Evolutionary conservation across 768 basidiomycete species (phyloP), one percentile per base, ranked within the genome.

Genomic region (Fibroporia radiculosa): DNA sequence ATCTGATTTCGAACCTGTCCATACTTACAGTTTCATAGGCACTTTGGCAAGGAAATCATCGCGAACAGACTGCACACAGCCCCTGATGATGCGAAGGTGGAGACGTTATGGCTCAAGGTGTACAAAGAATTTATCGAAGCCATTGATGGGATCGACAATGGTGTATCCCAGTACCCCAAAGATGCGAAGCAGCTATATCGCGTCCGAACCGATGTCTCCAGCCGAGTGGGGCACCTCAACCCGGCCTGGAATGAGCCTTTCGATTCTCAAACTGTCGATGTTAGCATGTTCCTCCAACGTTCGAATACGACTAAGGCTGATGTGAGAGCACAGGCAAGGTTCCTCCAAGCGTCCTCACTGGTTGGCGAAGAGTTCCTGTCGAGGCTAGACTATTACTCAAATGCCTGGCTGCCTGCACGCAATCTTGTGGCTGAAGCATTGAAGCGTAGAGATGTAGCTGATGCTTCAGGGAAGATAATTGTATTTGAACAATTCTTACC

Each of bases 71-170:
- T 76, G 12, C 68, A 77, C 23, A 56, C 80, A 13, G 55, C 74
- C 6, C 48, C 55, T 5, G 70, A 77, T 6, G 78, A 91, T 55
- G 64, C 75, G 14, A 84, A 77, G 46, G 78, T 93, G 33, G 69
- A 79, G 44, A 72, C 69, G 10, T 67, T 98, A 6, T 97, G 88
- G 87, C 64, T 93, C 56, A 93, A 92, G 61, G 46, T 97, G 51
- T 99, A 99, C 72, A 82, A 92, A 81, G 89, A 93, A 60, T 92
- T 95, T 57, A 84, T 99, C 35, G 95, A 99, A 66, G 87, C 84
- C 8, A 80, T 97, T 50, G 93, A 96, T 63, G 95, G 77, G 3
- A 84, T 93, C 60, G 95, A 99, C 69, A 99, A 99, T 59, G 95
- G 95, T 14, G 77, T 99, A 52, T 74, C 80, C 2, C 87, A 90